phyloP scores from a whole-genome alignment of 257 asterid genomes.

The Fraxinus cuspidata region DNA sequence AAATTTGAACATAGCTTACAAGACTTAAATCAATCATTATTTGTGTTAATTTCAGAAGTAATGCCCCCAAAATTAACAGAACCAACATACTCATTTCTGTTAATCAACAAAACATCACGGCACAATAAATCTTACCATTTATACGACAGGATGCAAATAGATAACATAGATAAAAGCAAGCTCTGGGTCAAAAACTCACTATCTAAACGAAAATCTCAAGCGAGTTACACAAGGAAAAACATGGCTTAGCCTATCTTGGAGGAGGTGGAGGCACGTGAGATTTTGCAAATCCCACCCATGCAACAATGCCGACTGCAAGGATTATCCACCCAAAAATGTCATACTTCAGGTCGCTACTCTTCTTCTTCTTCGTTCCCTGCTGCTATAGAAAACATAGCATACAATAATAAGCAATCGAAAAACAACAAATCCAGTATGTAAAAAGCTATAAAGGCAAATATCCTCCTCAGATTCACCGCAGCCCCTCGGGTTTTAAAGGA shows the following conservation, averaged over 20 bases:
- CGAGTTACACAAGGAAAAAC: not conserved
- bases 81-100: too few species aligned
- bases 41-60: too few species aligned
- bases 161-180: constrained; percentile 2
- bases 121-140: not conserved
- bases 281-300: constrained; percentile 62
- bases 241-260: constrained; percentile 30
- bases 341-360: constrained; percentile 50
- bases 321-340: constrained; percentile 64
- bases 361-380: constrained; percentile 51
- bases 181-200: constrained; percentile 14
- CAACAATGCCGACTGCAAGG: constrained; percentile 53
- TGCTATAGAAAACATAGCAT: constrained; percentile 24
- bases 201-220: constrained; percentile 9
- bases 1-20: too few species aligned
- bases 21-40: too few species aligned
- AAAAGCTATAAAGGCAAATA: not conserved
- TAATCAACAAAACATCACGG: not conserved
- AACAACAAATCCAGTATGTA: not conserved
- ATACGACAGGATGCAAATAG: not conserved
- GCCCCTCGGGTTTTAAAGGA: not conserved
- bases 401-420: constrained; percentile 9
- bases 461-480: not conserved
- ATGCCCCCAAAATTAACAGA: too few species aligned
- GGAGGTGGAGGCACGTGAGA: constrained; percentile 58